Percentiles rank a stretch among this genome's conserved stretches.
Conservation (phyloP, 805 yeast genomes). For the Zygotorulaspora florentina region DNA sequence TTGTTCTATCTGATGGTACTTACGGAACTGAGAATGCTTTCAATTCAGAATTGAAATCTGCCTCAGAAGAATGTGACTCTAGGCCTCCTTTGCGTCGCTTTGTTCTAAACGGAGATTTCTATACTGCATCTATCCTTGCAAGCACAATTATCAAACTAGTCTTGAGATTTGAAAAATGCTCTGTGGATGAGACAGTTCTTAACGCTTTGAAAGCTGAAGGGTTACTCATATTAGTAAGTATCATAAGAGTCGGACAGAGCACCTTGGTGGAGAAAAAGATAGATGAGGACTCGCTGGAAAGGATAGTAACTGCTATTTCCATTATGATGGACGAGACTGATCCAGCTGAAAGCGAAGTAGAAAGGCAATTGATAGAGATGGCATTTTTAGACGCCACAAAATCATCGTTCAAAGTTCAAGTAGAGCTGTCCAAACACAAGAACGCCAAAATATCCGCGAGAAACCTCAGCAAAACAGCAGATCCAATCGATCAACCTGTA, state of each 20-base stretch:
- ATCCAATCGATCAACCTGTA: conserved; percentile 74
- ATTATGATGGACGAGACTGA: conserved; percentile 60
- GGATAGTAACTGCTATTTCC: conserved; percentile 83
- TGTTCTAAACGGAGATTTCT: conserved; percentile 82
- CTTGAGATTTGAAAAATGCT: conserved; percentile 60
- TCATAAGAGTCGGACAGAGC: conserved; percentile 82
- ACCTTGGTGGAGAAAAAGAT: conserved; percentile 64
- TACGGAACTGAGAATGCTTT: conserved; percentile 86
- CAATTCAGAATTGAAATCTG: conserved; percentile 80
- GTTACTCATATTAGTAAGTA: conserved; percentile 84
- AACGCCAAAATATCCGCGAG: conserved; percentile 54
- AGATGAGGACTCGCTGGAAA: conserved; percentile 96
- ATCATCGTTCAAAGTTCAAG: conserved; percentile 72
- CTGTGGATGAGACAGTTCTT: conserved; percentile 50
- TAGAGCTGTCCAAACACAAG: conserved; percentile 55
- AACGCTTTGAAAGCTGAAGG: conserved; percentile 95
- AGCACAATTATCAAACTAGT: conserved; percentile 86
- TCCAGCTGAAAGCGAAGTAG: conserved; percentile 40
- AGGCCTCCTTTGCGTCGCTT: conserved; percentile 77
- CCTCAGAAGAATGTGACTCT: conserved; percentile 44
- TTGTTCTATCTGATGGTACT: conserved; percentile 96
- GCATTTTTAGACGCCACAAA: conserved; percentile 87
- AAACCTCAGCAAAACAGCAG: conserved; percentile 57
- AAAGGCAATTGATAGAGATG: conserved; percentile 43
- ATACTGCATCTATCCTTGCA: conserved; percentile 81